Base-by-base conservation (phyloP, 768 basidiomycete species). In the Russula ochroleuca region DNA sequence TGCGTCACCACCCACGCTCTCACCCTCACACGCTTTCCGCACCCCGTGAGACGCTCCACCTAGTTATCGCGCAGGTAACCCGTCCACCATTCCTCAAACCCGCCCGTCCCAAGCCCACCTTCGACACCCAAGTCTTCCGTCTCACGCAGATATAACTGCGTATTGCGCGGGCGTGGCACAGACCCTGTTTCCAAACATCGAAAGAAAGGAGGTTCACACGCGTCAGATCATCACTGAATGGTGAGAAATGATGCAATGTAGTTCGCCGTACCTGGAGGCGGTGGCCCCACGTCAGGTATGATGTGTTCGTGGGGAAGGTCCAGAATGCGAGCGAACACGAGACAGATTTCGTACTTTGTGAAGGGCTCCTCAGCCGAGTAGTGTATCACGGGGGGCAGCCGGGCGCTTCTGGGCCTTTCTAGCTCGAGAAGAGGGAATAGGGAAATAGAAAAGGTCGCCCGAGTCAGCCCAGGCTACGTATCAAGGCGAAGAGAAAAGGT, bases 261-360 rank as follows among this genome's bases (percentile, higher is more conserved):
- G 38, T 6, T 11, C 2, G 21, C 35, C 65, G 59, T 59, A 43
- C 64, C 64, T 60, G 59, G 64, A 60, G 62, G 10, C 0, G 90
- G 89, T 10, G 85, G 78, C 19, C 88, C 81, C 1, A 82, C 79
- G 54, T 94, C 88, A 0, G 91, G 82, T 33, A 84, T 78, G 70
- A 96, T 86, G 71, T 98, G 92, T 2, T 68, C 72, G 70, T 91
- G 88, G 13, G 90, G 81, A 0, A 92, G 75, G 6, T 79, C 76
- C 37, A 96, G 82, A 56, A 92, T 80, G 63, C 79, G 80, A 10
- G 88, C 84, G 68, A 94, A 90, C 41, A 89, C 78, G 33, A 90
- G 77, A 71, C 92, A 93, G 67, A 98, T 97, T 69, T 90, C 89
- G 75, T 94, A 97, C 77, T 98, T 98, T 10, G 94, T 97, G 72